A percentile compares a stretch with the other conserved stretches of the same genome.
Evolutionary conservation across 257 asterid species (phyloP).

Genomic region (Leonotis leonurus): DNA sequence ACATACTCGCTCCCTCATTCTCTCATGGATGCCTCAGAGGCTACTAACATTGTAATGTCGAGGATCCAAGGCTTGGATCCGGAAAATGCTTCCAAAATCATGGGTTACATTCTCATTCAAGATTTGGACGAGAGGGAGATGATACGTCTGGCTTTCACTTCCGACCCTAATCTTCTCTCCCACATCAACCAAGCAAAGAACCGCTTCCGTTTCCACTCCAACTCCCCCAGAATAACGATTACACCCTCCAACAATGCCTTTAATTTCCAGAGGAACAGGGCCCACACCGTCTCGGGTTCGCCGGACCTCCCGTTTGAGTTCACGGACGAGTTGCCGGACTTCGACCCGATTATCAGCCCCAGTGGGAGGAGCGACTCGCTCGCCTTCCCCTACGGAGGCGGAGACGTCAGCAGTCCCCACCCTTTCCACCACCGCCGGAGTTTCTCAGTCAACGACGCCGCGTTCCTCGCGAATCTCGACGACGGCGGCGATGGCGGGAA

Average conservation of each 20-base stretch:
- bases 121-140: conserved; percentile 81
- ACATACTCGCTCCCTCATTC: background rate
- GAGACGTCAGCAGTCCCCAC: conserved; percentile 31
- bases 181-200: conserved; percentile 48
- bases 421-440: conserved; percentile 68
- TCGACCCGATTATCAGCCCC: conserved; percentile 63
- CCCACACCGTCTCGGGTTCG: conserved; percentile 33
- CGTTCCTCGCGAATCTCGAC: conserved; percentile 33
- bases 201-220: conserved; percentile 36
- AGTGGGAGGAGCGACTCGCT: conserved; percentile 65
- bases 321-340: conserved; percentile 32
- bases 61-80: conserved; percentile 75
- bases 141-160: conserved; percentile 73
- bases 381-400: conserved; percentile 46
- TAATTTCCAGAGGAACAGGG: conserved; percentile 30
- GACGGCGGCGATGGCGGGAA: conserved; percentile 28
- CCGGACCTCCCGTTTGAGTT: conserved; percentile 45
- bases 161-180: conserved; percentile 48
- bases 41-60: conserved; percentile 65
- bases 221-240: conserved; percentile 45
- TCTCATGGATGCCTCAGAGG: conserved; percentile 68
- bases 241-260: conserved; percentile 52
- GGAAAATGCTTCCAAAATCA: conserved; percentile 75
- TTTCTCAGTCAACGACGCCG: conserved; percentile 66
- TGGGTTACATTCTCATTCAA: conserved; percentile 71